Evolutionary conservation across 2,329 filamentous ascomycete species (phyloP).

Genomic region (Grosmannia serpens): DNA sequence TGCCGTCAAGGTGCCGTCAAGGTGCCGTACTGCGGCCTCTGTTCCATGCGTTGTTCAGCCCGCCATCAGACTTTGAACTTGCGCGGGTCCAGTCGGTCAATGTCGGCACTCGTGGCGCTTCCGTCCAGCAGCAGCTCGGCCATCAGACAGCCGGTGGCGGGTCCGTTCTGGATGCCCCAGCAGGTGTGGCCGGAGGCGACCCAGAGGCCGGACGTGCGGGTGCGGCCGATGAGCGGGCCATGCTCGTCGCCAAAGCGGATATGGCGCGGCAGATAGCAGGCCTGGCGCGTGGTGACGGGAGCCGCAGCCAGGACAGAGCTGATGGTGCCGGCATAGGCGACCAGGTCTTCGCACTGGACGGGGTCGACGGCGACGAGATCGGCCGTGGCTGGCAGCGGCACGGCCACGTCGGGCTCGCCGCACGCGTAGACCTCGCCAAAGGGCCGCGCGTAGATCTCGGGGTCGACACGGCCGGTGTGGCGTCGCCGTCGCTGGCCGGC

Average conservation of each 20-base stretch:
- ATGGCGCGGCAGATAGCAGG: conserved; percentile 85
- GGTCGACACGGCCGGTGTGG: conserved; percentile 57
- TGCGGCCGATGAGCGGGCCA: conserved; percentile 67
- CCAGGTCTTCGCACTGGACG: conserved; percentile 69
- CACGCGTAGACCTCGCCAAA: conserved; percentile 89
- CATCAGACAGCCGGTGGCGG: conserved; percentile 73
- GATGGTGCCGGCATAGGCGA: conserved; percentile 62
- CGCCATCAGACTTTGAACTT: conserved; percentile 39
- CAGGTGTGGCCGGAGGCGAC: conserved; percentile 88
- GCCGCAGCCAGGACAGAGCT: conserved; percentile 55
- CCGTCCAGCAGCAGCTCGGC: conserved; percentile 71
- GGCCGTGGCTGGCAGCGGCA: conserved; percentile 64
- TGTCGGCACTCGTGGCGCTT: conserved; percentile 52
- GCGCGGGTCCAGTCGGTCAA: conserved; percentile 55
- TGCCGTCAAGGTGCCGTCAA: no score
- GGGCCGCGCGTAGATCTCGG: conserved; percentile 88
- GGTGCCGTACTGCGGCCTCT: no score
- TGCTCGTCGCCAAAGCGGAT: conserved; percentile 45
- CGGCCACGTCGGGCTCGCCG: conserved; percentile 66
- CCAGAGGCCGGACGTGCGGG: conserved; percentile 60
- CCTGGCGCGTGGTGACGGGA: conserved; percentile 64
- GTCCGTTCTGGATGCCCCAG: conserved; percentile 96
- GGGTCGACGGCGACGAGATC: conserved; percentile 68
- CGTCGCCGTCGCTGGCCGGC: conserved; percentile 38
- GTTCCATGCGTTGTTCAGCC: no score